phyloP scores from a whole-genome alignment of 768 basidiomycete species.

The Termitomyces sp. region DNA sequence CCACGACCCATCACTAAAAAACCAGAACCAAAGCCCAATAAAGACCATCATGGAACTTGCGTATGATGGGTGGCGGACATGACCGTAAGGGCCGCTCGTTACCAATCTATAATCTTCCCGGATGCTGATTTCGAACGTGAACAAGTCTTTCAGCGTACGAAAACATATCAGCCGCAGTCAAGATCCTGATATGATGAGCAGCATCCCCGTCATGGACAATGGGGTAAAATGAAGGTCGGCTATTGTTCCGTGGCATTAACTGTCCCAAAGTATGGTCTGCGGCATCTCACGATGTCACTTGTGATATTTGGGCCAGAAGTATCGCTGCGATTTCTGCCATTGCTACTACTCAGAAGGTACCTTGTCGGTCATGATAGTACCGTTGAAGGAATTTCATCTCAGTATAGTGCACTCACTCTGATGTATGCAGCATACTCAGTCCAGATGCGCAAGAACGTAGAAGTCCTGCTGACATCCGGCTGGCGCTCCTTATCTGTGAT shows the following conservation, averaged over 20 bases:
- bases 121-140: slow-evolving; percentile 35
- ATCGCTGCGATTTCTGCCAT: not conserved
- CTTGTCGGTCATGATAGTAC: not conserved
- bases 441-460: not conserved
- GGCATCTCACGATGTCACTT: not conserved
- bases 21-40: slow-evolving; percentile 19
- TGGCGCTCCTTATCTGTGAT: not conserved
- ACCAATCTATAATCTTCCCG: slow-evolving; percentile 20
- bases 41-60: slow-evolving; percentile 19
- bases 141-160: slow-evolving; percentile 27
- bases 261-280: not conserved
- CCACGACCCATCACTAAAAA: slow-evolving; percentile 28
- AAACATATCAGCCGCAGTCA: slow-evolving; percentile 27
- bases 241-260: not conserved
- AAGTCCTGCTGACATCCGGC: not conserved
- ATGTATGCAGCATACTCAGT: not conserved
- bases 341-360: not conserved
- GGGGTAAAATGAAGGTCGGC: not conserved
- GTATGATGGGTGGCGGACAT: slow-evolving; percentile 30
- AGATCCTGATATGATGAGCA: not conserved
- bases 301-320: not conserved
- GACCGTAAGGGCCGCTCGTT: slow-evolving; percentile 24
- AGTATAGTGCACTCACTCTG: not conserved
- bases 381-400: not conserved
- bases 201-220: not conserved